Base-by-base conservation (phyloP, 345 rosid species). In the Moricandia arvensis region DNA sequence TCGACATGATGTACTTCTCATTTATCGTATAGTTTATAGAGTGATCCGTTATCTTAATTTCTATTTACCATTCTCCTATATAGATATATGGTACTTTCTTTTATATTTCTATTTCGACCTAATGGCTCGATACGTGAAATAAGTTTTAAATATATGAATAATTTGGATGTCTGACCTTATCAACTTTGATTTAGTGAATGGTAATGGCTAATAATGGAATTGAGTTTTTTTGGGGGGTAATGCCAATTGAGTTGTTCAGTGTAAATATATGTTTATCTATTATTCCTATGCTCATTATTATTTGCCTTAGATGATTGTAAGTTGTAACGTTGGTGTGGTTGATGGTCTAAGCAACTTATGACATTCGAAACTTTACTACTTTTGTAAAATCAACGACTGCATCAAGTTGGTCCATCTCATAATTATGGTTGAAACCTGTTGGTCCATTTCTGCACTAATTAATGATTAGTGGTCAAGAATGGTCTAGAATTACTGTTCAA, bases 1-100 rank as follows among this genome's bases (percentile, higher is more conserved):
- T 78, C 77, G 77, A 53, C 76, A 47, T 77, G 54, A 64, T 77
- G 38, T 43, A 24, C 59, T 63, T 10, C 27, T 27, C 26, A 27
- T 49, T 35, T 54, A 51, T 9, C 17, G n/a, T 30, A 63, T 31
- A 63, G 62, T 75, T 60, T 61, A 67, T 26, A 34, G 9, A 64
- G 54, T 24, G 54, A 49, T 74, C 29, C 17, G 26, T 5, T 65
- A 7, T 43, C 10, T 35, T 68, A 5, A 34, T 11, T 13, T 43
- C 49, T 60, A 17, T 1, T 58, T 26, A 58, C 27, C 3, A 6
- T 17, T 17, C 58, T 1, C 30, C 26, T 17, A 8, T 17, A 9
- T 51, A 51, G 4, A 49, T 18, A 12, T 27, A 29, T 12, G 17
- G 4, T 5, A 59, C 8, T 29, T 54, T 54, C 6, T 21, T 49